Percentiles rank a stretch among this genome's conserved stretches.
These are phyloP conservation scores for Nepenthes alata DNA, from an alignment of 179 eudicot species.

Conservation along the genomic window DNA sequence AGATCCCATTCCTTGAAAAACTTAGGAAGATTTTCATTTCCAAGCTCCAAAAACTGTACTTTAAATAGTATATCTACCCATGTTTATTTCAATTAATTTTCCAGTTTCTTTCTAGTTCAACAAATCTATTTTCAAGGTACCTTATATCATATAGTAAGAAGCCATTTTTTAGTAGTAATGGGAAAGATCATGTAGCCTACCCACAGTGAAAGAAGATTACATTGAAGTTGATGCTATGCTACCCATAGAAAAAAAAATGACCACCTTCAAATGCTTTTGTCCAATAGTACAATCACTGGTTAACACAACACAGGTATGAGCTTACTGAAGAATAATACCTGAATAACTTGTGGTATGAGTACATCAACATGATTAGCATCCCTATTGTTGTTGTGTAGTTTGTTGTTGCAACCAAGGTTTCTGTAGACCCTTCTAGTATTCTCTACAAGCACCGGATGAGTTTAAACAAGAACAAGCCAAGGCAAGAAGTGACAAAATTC, in stretches of 20 bases:
- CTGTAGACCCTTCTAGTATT: conserved; percentile 75
- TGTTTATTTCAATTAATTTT: too few species aligned
- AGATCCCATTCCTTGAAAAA: neutral
- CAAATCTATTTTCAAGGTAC: too few species aligned
- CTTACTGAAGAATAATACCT: conserved; percentile 34
- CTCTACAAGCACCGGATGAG: conserved; percentile 39
- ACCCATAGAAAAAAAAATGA: too few species aligned
- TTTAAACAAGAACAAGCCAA: neutral
- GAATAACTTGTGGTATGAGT: conserved; percentile 83
- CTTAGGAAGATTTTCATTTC: neutral
- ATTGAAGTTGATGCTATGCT: too few species aligned
- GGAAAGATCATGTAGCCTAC: too few species aligned
- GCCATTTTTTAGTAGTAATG: too few species aligned
- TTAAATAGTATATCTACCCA: too few species aligned
- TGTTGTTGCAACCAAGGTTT: conserved; percentile 65
- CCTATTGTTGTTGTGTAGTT: conserved; percentile 12
- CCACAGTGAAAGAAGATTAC: too few species aligned
- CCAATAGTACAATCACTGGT: neutral
- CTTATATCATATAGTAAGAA: too few species aligned
- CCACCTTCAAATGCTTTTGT: too few species aligned
- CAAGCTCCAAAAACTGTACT: neutral
- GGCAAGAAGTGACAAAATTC: neutral
- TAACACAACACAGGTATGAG: neutral
- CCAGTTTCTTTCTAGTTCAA: too few species aligned
- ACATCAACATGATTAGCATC: conserved; percentile 52